phyloP scores from a whole-genome alignment of 305 asterid genomes.

The Solanum hybrid region DNA sequence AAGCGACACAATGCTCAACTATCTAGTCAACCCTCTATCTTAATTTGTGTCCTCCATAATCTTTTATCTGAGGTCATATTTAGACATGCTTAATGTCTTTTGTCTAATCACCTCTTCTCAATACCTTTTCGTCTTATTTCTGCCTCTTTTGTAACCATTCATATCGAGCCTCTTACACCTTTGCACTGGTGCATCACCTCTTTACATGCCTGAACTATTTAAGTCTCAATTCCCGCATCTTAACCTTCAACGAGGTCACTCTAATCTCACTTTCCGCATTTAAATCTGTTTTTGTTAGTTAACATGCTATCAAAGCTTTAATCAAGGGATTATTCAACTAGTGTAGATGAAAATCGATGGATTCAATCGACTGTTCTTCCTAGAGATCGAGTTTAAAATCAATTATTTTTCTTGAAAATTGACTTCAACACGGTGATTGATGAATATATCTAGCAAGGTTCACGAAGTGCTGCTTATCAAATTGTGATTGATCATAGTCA shows the following conservation, averaged over 20 bases:
- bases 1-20: not conserved
- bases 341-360: not conserved
- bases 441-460: not conserved
- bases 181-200: not conserved
- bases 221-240: not conserved
- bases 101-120: not conserved
- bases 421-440: not conserved
- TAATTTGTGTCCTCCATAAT: too few relatives aligned
- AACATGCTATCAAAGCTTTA: not conserved
- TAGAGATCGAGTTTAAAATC: not conserved
- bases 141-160: not conserved
- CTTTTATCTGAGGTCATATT: not conserved
- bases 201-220: not conserved
- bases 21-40: not conserved
- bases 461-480: not conserved
- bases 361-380: not conserved
- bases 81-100: not conserved
- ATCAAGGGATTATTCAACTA: not conserved
- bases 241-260: not conserved
- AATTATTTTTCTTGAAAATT: not conserved
- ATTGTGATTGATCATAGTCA: not conserved
- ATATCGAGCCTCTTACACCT: not conserved
- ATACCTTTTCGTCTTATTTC: not conserved
- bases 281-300: not conserved
- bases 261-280: not conserved